Conservation (phyloP, 164 flowering plant species). For the Vitis cinerea region DNA sequence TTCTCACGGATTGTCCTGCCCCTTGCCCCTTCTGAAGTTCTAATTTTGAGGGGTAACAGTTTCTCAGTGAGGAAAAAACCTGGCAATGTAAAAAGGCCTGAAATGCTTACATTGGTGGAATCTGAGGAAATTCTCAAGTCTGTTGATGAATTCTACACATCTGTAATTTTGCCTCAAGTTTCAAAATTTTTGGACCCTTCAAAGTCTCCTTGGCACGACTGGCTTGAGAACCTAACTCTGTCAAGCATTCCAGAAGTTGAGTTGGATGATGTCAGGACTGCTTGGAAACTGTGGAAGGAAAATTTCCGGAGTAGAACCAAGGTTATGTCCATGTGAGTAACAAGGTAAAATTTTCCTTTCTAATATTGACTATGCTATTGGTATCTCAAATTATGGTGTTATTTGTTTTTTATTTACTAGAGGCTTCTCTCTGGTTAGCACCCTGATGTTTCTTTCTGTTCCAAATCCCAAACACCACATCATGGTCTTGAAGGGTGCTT, state of each 20-base stretch:
- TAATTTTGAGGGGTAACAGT: slow-evolving; percentile 65
- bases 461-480: not conserved
- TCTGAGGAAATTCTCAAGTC: slow-evolving; percentile 56
- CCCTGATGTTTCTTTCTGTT: not conserved
- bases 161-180: slow-evolving; percentile 58
- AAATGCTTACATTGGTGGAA: slow-evolving; percentile 54
- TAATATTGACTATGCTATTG: not conserved
- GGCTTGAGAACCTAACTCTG: slow-evolving; percentile 68
- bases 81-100: slow-evolving; percentile 47
- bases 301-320: slow-evolving; percentile 16
- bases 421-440: not conserved
- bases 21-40: slow-evolving; percentile 86
- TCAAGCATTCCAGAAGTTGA: slow-evolving; percentile 61
- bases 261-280: slow-evolving; percentile 66
- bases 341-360: slow-evolving; percentile 1
- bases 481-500: not conserved
- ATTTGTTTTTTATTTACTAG: too few species aligned
- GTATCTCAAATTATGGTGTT: too few species aligned
- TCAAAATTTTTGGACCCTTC: slow-evolving; percentile 65
- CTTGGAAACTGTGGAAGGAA: slow-evolving; percentile 70
- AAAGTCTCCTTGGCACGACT: slow-evolving; percentile 71
- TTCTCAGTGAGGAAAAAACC: slow-evolving; percentile 45
- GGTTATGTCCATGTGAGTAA: slow-evolving; percentile 5
- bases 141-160: slow-evolving; percentile 61
- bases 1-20: slow-evolving; percentile 82